phyloP scores from a whole-genome alignment of 2,329 filamentous ascomycete genomes.

The Cordyceps cateniannulata region DNA sequence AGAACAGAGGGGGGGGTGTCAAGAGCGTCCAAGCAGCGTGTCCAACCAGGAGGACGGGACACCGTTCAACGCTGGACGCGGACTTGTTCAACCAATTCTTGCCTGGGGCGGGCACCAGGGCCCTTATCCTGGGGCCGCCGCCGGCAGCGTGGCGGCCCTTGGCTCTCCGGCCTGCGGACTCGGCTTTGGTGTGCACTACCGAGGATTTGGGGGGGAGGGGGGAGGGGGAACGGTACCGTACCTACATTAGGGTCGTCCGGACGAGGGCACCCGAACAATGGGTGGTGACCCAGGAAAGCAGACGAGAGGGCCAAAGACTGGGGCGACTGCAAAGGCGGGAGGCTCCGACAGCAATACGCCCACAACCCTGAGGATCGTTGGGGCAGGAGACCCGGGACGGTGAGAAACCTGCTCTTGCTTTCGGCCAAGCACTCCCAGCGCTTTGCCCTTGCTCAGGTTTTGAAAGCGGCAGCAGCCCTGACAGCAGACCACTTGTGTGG shows the following conservation, averaged over 20 bases:
- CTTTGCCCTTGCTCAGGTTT: too few relatives aligned
- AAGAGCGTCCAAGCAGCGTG: not conserved
- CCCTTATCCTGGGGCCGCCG: not conserved
- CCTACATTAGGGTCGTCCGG: constrained; percentile 9
- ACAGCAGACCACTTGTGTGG: not conserved
- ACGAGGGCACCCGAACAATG: constrained; percentile 8
- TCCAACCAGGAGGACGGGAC: not conserved
- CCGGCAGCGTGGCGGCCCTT: not conserved
- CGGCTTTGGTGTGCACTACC: not conserved
- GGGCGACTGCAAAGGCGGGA: constrained; percentile 1
- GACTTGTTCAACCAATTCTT: not conserved
- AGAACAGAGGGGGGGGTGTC: not conserved
- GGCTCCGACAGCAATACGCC: not conserved
- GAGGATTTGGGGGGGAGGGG: not conserved
- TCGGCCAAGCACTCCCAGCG: not conserved
- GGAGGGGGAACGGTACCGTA: not conserved
- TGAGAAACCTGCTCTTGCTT: not conserved
- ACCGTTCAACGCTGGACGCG: not conserved
- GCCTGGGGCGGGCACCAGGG: not conserved
- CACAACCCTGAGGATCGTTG: not conserved
- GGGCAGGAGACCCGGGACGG: not conserved
- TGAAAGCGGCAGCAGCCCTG: too few relatives aligned
- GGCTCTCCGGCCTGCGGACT: not conserved
- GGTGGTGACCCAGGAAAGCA: not conserved
- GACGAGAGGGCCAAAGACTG: not conserved